Percentiles rank a stretch among this genome's conserved stretches.
phyloP scores from a whole-genome alignment of 352 stramenopile genomes.

The Thalassiosira gravida region DNA sequence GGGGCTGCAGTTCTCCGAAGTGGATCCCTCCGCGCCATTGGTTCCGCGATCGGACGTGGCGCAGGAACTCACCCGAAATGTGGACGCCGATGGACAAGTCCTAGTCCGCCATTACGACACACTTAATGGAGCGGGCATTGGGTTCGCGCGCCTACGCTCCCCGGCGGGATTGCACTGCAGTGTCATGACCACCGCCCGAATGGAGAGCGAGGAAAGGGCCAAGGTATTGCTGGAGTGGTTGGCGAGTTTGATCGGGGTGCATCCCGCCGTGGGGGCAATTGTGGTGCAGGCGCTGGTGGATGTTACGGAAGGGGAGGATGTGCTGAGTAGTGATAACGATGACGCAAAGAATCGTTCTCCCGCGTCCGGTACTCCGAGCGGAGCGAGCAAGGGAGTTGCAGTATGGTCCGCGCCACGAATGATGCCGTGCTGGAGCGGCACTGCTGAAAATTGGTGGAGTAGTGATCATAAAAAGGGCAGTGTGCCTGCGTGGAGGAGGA shows the following conservation, averaged over 20 bases:
- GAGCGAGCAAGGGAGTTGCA: slow-evolving; percentile 50
- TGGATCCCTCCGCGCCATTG: slow-evolving; percentile 49
- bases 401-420: slow-evolving; percentile 74
- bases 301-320: slow-evolving; percentile 64
- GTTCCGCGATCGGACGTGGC: slow-evolving; percentile 53
- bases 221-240: slow-evolving; percentile 78
- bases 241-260: slow-evolving; percentile 65
- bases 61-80: slow-evolving; percentile 72
- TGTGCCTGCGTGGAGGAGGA: slow-evolving; percentile 56
- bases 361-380: too few relatives aligned
- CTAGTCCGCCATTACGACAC: slow-evolving; percentile 65
- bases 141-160: slow-evolving; percentile 70
- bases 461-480: slow-evolving; percentile 22
- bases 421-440: slow-evolving; percentile 78
- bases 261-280: slow-evolving; percentile 75
- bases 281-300: slow-evolving; percentile 84
- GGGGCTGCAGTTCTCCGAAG: slow-evolving; percentile 20
- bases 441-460: slow-evolving; percentile 39
- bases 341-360: slow-evolving; percentile 2
- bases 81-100: slow-evolving; percentile 84
- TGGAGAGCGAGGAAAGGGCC: slow-evolving; percentile 75
- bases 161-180: slow-evolving; percentile 75
- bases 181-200: slow-evolving; percentile 69
- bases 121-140: slow-evolving; percentile 60
- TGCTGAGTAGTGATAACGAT: slow-evolving; percentile 38